These are phyloP conservation scores for Erodium texanum DNA, from an alignment of 441 rosid species.

Conservation along the genomic window DNA sequence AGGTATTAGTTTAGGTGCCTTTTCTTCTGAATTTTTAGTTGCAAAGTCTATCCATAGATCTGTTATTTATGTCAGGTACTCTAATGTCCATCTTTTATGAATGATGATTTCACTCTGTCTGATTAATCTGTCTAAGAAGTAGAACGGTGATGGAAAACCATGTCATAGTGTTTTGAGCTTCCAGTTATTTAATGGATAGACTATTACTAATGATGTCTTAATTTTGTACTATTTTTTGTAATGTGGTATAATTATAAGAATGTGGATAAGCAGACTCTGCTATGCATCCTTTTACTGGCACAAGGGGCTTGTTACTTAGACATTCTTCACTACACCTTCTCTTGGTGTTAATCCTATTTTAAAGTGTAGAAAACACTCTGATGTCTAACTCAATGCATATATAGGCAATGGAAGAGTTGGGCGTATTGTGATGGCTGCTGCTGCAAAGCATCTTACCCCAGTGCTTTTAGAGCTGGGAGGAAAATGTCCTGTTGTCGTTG, in stretches of 20 bases:
- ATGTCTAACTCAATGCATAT: slow-evolving; percentile 15
- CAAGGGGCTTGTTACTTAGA: background rate
- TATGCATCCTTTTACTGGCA: no score
- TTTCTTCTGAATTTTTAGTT: background rate
- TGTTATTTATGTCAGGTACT: background rate
- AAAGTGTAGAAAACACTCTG: background rate
- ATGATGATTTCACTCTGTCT: background rate
- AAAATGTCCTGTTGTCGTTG: slow-evolving; percentile 59
- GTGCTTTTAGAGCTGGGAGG: slow-evolving; percentile 77
- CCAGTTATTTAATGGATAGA: background rate
- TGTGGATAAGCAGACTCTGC: background rate
- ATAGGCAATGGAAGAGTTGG: slow-evolving; percentile 56
- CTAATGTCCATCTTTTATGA: background rate
- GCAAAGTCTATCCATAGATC: background rate
- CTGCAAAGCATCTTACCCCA: slow-evolving; percentile 77
- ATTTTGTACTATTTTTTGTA: no score
- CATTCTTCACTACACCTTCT: background rate
- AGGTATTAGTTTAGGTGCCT: background rate
- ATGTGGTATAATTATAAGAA: background rate
- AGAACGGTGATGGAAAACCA: background rate
- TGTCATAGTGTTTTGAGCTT: background rate
- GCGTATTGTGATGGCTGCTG: slow-evolving; percentile 75
- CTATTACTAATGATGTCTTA: background rate
- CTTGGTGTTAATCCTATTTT: background rate
- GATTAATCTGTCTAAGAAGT: background rate